These are phyloP conservation scores for Eutypella sp. DNA, from an alignment of 2,329 filamentous ascomycete genomes.

Conservation along the genomic window DNA sequence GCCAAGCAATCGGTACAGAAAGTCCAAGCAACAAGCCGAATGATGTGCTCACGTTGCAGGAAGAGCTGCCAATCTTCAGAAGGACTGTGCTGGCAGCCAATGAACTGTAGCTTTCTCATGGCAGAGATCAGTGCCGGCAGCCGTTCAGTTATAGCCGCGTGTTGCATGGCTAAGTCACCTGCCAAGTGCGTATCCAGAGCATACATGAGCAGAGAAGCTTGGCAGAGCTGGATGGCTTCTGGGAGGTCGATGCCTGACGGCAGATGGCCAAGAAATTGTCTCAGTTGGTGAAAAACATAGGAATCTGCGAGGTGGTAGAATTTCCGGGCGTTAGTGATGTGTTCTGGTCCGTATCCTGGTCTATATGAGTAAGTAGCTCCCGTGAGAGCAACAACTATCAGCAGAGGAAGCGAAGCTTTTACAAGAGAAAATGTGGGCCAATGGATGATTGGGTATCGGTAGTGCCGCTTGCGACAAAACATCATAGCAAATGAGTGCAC, in stretches of 20 bases:
- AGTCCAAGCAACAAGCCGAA: conserved; percentile 6
- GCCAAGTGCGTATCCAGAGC: conserved; percentile 3
- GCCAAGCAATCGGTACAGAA: conserved; percentile 4
- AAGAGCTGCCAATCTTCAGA: conserved; percentile 3
- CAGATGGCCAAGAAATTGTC: not conserved
- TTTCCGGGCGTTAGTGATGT: conserved; percentile 2
- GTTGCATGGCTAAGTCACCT: conserved; percentile 3
- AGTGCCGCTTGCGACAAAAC: conserved; percentile 8
- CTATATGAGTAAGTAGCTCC: conserved; percentile 8
- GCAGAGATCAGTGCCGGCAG: conserved; percentile 2
- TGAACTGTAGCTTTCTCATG: conserved; percentile 1
- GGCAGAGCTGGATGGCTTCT: conserved; percentile 3
- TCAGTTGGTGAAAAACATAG: conserved; percentile 5
- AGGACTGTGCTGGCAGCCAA: not conserved
- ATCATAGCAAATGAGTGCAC: conserved; percentile 3
- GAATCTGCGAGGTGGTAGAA: conserved; percentile 6
- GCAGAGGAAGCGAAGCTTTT: conserved; percentile 3
- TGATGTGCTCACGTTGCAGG: conserved; percentile 1
- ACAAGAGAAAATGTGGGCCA: conserved; percentile 7
- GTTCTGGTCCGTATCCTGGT: not conserved
- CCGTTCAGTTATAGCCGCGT: not conserved
- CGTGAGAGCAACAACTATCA: conserved; percentile 6
- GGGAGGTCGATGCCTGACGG: not conserved
- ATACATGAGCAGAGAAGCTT: conserved; percentile 8
- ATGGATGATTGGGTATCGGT: conserved; percentile 6